phyloP scores from a whole-genome alignment of 352 stramenopile genomes.

The Phytophthora colocasiae region DNA sequence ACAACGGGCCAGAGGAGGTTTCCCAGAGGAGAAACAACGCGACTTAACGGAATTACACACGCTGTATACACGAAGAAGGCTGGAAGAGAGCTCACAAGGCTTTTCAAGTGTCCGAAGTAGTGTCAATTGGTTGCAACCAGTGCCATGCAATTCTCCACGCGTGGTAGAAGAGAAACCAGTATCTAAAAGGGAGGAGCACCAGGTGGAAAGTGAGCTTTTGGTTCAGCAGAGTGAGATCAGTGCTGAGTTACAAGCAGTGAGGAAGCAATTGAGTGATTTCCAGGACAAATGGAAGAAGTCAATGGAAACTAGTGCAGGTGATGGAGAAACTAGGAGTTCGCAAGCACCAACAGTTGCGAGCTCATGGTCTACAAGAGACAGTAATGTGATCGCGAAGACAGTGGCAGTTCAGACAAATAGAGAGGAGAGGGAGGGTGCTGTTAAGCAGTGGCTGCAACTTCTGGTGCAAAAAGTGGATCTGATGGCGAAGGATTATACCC shows the following conservation, averaged over 20 bases:
- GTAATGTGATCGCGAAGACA: not conserved
- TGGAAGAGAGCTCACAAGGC: slow-evolving; percentile 22
- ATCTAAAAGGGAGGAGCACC: slow-evolving; percentile 3
- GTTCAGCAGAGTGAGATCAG: slow-evolving; percentile 46
- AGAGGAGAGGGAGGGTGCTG: slow-evolving; percentile 32
- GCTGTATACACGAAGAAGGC: slow-evolving; percentile 40
- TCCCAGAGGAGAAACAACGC: slow-evolving; percentile 14
- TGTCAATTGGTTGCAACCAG: slow-evolving; percentile 25
- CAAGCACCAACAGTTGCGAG: slow-evolving; percentile 23
- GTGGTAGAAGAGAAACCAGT: slow-evolving; percentile 10
- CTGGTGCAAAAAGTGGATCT: slow-evolving; percentile 54
- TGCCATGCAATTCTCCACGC: slow-evolving; percentile 24
- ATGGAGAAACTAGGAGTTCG: slow-evolving; percentile 14
- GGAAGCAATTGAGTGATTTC: slow-evolving; percentile 54
- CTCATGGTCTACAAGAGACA: slow-evolving; percentile 18
- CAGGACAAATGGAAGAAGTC: slow-evolving; percentile 49
- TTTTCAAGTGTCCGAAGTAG: slow-evolving; percentile 21
- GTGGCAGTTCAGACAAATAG: slow-evolving; percentile 36
- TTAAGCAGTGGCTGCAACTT: slow-evolving; percentile 55
- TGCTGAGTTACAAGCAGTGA: slow-evolving; percentile 48
- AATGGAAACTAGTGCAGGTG: slow-evolving; percentile 2
- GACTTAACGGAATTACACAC: slow-evolving; percentile 41
- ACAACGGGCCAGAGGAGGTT: slow-evolving; percentile 28
- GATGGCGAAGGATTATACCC: slow-evolving; percentile 44
- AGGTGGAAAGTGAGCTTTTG: slow-evolving; percentile 27